Percentiles rank a stretch among this genome's conserved stretches.
Evolutionary conservation across 257 asterid genomes (phyloP).

Genomic region (Marsdenia floribunda): DNA sequence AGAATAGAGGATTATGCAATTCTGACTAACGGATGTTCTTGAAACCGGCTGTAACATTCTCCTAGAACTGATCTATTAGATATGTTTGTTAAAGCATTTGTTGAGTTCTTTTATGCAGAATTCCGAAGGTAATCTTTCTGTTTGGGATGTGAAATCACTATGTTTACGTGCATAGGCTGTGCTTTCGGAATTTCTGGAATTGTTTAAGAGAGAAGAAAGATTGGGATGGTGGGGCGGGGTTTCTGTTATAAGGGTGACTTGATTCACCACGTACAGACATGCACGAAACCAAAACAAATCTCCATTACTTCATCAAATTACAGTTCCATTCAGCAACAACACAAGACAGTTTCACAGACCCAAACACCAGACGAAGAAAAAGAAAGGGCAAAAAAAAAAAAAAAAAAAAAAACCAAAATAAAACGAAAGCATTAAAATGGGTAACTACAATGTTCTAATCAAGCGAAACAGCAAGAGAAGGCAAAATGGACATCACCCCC

Average conservation of each 20-base stretch:
- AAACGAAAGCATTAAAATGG: not conserved
- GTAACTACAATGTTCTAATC: not conserved
- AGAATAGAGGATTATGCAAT: too few species aligned
- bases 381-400: not conserved
- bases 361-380: too few species aligned
- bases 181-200: too few species aligned
- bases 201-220: too few species aligned
- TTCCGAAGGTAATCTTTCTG: too few species aligned
- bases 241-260: too few species aligned
- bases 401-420: not conserved
- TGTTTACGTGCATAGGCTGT: too few species aligned
- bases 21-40: not conserved
- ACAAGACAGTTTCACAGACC: not conserved
- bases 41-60: not conserved
- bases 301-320: not conserved
- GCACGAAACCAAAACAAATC: not conserved
- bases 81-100: not conserved
- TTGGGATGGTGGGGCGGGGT: too few species aligned
- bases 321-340: not conserved
- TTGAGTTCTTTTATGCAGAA: not conserved
- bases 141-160: too few species aligned
- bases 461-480: constrained; percentile 1
- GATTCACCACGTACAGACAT: too few species aligned
- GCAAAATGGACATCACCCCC: constrained; percentile 6
- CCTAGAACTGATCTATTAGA: not conserved